Evolutionary conservation across 768 basidiomycete genomes (phyloP), one percentile per base, ranked within the genome.

Genomic region (Russula griseocarnosa): DNA sequence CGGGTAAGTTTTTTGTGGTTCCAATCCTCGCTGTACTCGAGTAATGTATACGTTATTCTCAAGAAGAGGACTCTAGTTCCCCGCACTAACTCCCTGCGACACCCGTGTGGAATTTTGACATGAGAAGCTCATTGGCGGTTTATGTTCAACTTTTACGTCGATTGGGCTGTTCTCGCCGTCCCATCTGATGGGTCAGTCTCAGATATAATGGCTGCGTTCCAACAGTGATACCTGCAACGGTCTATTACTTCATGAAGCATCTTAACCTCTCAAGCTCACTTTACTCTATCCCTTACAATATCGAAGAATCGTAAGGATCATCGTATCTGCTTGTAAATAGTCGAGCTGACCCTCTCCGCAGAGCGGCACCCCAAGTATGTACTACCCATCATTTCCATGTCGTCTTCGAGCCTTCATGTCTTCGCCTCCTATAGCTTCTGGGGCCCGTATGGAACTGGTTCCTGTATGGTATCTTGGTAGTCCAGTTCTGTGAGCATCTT

Each of bases 401-500:
- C n/a, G n/a, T n/a, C n/a, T 20, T n/a, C 42, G 4, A 8, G 8
- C n/a, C n/a, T 46, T 4, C 8, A n/a, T n/a, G 3, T 6, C 6
- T 16, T 46, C 44, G 44, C 20, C 30, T n/a, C n/a, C n/a, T n/a
- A n/a, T n/a, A n/a, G n/a, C n/a, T 65, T 16, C 16, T 60, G 1
- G 63, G 54, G 3, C 24, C 16, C 8, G 3, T 74, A 34, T 66
- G 71, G 55, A 71, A 73, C 60, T 73, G 66, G 60, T 62, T 62
- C 18, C 44, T 75, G 3, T 75, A 65, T 59, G 74, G 73, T 24
- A 66, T 66, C 20, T 66, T 74, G n/a, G 49, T 60, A 11, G 67
- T 73, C 24, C 73, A 74, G 70, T 57, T n/a, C 54, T 74, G 74
- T 74, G 40, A 56, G 73, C 66, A n/a, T 11, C 5, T n/a, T n/a